Conservation (phyloP, 192 early-diverging fungal genomes). For the Dimargaris xerosporica region DNA sequence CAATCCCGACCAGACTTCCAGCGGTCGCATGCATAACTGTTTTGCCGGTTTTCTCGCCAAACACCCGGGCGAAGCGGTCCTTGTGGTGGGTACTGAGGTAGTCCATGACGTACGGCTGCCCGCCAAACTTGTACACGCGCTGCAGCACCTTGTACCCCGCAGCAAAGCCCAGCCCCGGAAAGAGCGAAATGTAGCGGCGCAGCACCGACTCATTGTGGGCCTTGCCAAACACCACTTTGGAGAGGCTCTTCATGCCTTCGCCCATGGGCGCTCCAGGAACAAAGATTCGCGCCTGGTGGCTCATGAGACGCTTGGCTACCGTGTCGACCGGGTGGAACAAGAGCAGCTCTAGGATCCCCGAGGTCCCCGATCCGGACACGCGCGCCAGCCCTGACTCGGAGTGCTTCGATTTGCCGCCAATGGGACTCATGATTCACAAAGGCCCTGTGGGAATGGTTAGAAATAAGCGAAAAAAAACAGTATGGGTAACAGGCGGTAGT, state of each 20-base stretch:
- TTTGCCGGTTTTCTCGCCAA: slow-evolving; percentile 91
- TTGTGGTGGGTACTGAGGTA: slow-evolving; percentile 75
- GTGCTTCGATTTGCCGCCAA: slow-evolving; percentile 38
- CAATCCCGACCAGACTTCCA: slow-evolving; percentile 90
- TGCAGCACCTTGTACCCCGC: slow-evolving; percentile 97
- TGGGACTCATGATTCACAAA: slow-evolving; percentile 20
- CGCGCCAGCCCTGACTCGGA: slow-evolving; percentile 81
- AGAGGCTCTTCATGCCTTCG: slow-evolving; percentile 50
- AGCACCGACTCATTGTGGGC: slow-evolving; percentile 55
- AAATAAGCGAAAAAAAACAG: no score
- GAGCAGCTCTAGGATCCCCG: slow-evolving; percentile 88
- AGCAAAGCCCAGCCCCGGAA: slow-evolving; percentile 95
- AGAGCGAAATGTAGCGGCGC: slow-evolving; percentile 81
- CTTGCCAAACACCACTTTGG: slow-evolving; percentile 85
- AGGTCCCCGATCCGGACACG: slow-evolving; percentile 74
- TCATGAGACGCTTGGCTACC: slow-evolving; percentile 97
- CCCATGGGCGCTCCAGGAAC: slow-evolving; percentile 42
- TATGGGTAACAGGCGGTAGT: no score
- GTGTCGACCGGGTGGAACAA: slow-evolving; percentile 98
- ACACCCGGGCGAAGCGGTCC: slow-evolving; percentile 50
- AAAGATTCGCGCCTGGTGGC: slow-evolving; percentile 68
- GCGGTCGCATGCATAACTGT: slow-evolving; percentile 97
- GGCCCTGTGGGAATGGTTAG: no score
- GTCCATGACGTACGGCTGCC: slow-evolving; percentile 92
- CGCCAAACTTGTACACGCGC: slow-evolving; percentile 97